Percentiles rank a stretch among this genome's conserved stretches.
phyloP scores from a whole-genome alignment of 768 basidiomycete genomes.

The Suillus weaverae region DNA sequence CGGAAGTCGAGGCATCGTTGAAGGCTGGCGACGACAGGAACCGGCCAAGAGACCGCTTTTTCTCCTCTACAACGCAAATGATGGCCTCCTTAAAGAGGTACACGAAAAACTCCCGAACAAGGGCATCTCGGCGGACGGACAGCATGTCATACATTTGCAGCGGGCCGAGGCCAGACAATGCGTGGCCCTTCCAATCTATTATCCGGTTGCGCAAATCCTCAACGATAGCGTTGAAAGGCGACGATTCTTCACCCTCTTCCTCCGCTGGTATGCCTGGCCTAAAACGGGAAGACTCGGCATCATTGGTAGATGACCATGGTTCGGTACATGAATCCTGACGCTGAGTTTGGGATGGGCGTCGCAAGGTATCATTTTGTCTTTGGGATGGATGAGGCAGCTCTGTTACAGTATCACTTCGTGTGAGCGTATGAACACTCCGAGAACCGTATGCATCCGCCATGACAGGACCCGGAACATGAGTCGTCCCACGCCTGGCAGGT shows the following conservation, averaged over 20 bases:
- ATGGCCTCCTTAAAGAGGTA: slow-evolving; percentile 98
- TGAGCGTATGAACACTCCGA: slow-evolving; percentile 26
- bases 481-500: slow-evolving; percentile 64
- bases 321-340: slow-evolving; percentile 19
- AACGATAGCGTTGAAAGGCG: slow-evolving; percentile 80
- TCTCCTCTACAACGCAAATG: slow-evolving; percentile 97
- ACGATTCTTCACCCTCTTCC: slow-evolving; percentile 44
- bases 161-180: slow-evolving; percentile 83
- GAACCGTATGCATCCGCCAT: slow-evolving; percentile 46
- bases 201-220: slow-evolving; percentile 89
- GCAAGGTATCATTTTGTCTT: slow-evolving; percentile 11
- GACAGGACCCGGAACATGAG: slow-evolving; percentile 55
- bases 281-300: slow-evolving; percentile 33
- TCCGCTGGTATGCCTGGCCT: slow-evolving; percentile 33
- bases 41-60: slow-evolving; percentile 77
- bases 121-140: slow-evolving; percentile 83
- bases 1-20: slow-evolving; percentile 50
- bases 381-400: slow-evolving; percentile 21
- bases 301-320: slow-evolving; percentile 28
- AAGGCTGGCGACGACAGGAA: slow-evolving; percentile 66
- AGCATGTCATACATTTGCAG: slow-evolving; percentile 92
- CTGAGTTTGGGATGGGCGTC: slow-evolving; percentile 11
- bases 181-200: slow-evolving; percentile 95
- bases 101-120: slow-evolving; percentile 92
- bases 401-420: slow-evolving; percentile 20